Base-by-base conservation (phyloP, 805 yeast genomes). In the Wickerhamomyces queroliae region DNA sequence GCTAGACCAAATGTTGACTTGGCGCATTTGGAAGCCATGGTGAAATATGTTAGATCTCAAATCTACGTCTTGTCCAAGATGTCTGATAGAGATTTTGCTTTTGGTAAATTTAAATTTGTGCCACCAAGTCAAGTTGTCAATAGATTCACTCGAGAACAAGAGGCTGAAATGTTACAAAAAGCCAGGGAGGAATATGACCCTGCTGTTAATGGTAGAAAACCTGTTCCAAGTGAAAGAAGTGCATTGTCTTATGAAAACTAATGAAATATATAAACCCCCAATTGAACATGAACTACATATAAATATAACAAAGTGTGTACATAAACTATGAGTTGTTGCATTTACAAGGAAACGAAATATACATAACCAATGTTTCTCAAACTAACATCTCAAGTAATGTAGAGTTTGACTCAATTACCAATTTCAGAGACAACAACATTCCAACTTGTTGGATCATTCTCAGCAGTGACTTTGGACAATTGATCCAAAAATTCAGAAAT, bases 81-180 rank as follows among this genome's bases (percentile, higher is more conserved):
- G 71, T 75, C 88, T 24, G 99, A 93, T 60, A 73, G 95, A 50
- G 96, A 91, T 49, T 91, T 93, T 67, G 96, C 95, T 1, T 78
- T 85, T 49, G 99, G 99, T 24, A 78, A 80, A 51, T 89, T 90
- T 61, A 72, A 71, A 40, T 93, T 93, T 63, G 83, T 87, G 29
- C 78, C 90, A 10, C 95, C 96, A 11, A 77, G 82, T 58, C 79
- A 80, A 56, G 74, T 81, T 4, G 95, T 91, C 36, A 78, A 74
- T 48, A 84, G 83, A 17, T 68, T 89, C 49, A 77, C 88, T 1
- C 62, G 65, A 32, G 77, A 76, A 35, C 89, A 88, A 62, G 83
- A 76, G 52, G 66, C 64, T 35, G 69, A 67, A 37, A 66, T 82
- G 57, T 66, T 67, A 41, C 61, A 64, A 28, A 66, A 64, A 40